Evolutionary conservation across 176 grass and related monocot species (phyloP), one percentile per base, ranked within the genome.

Genomic region (Bolboschoenus planiculmis): DNA sequence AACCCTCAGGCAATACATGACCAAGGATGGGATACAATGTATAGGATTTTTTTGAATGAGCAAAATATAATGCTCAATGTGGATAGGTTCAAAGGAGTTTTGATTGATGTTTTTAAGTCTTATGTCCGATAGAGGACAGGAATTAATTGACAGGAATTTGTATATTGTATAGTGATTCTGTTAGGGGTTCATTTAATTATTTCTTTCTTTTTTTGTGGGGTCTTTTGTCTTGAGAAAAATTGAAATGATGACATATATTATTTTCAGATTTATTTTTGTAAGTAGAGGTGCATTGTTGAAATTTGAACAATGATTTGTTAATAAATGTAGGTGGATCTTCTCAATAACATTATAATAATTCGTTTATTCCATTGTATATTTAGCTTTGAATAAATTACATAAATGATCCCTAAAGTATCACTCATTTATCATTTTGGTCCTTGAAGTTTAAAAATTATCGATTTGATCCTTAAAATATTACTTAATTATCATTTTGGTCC

Each of bases 61-160:
- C 96, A 99, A 85, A 85, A 99, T 74, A 90, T 99, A 58, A 87
- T 77, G 84, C 27, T 99, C 7, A 91, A 99, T 55, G 56, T 91
- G 21, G 44, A 0, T 5, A 77, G 92, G 0, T 99, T 99, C 67
- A 79, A 48, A 42, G 37, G 5, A 39, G 87, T 95, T 56, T 82
- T 99, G 67, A 81, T 88, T 14, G 59, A 82, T 66, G 80, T 82
- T 66, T 82, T 66, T 4, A 82, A 66, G 40, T 42, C 56, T 24
- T 82, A 82, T 47, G 80, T 82, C n/a, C 57, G 35, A 47, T 82
- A 82, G 80, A 46, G 56, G 36, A 66, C 16, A 66, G 14, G 23
- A 53, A 48, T 48, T 48, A 53, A 18, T 53, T 53, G 10, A 44
- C 4, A 27, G 6, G 23, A 37, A 61, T 60, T 81, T 81, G 33